Conservation (phyloP, 2,329 filamentous ascomycete species). For the Cadophora gregata region DNA sequence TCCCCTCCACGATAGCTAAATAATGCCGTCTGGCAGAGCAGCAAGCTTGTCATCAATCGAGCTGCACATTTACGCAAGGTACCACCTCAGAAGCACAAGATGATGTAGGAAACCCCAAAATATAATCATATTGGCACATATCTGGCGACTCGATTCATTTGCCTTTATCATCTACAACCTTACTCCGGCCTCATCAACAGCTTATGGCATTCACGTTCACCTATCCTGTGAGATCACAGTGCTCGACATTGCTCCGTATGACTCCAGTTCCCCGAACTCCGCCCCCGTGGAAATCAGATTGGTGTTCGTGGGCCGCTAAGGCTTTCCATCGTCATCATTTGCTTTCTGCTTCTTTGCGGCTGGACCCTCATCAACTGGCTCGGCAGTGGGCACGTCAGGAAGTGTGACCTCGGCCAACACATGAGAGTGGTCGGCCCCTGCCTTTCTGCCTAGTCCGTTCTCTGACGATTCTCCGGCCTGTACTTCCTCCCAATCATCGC, state of each 20-base stretch:
- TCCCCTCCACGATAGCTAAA: too few relatives aligned
- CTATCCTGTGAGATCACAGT: not conserved
- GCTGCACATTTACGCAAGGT: not conserved
- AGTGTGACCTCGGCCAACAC: conserved; percentile 41
- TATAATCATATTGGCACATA: too few relatives aligned
- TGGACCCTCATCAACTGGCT: conserved; percentile 45
- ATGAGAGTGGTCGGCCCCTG: conserved; percentile 30
- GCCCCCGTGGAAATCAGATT: conserved; percentile 19
- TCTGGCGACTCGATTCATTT: not conserved
- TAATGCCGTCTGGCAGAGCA: not conserved
- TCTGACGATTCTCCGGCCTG: conserved; percentile 23
- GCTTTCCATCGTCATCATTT: conserved; percentile 28
- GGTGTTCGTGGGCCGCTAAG: conserved; percentile 11
- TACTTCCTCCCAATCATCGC: conserved; percentile 20
- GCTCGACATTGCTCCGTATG: not conserved
- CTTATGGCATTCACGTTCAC: not conserved
- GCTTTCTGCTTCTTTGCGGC: conserved; percentile 46
- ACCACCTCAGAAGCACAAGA: not conserved
- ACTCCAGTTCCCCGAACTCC: conserved; percentile 12
- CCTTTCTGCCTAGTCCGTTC: conserved; percentile 21
- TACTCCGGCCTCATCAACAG: not conserved
- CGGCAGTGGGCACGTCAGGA: conserved; percentile 47
- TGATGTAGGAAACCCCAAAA: not conserved
- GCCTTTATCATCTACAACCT: not conserved
- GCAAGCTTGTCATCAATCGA: not conserved